Evolutionary conservation across 257 asterid species (phyloP), one percentile per base, ranked within the genome.

Genomic region (Parsonsia alboflavescens): DNA sequence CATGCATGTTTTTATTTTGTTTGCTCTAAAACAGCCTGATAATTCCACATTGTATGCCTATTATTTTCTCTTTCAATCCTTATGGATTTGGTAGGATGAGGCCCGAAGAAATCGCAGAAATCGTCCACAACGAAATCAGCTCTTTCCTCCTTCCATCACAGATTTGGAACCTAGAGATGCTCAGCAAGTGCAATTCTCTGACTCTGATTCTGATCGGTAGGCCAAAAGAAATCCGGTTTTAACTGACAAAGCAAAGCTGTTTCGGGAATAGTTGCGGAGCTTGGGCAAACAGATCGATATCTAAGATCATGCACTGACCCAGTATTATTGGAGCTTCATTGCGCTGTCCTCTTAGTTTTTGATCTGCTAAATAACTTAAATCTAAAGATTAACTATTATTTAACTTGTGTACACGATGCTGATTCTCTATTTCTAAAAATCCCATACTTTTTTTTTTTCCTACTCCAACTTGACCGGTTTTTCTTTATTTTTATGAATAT

Each of bases 121-220:
- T 56, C 83, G 77, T 24, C 78, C 81, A 48, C 80, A 82, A 56
- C 81, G 86, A 65, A 83, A 78, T 4, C 79, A 83, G 71, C 97
- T 90, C 15, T 11, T 87, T 69, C 95, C 97, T 9, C 93, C 97
- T 45, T 89, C 98, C 42, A 76, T 91, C 44, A 86, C 97, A 4
- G 97, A 91, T 72, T 57, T 48, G 61, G 92, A 78, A 62, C 98
- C 98, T 15, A 84, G 72, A 53, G 82, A 86, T 81, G 97, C 95
- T 56, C 48, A 79, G 2, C 91, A 93, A 81, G 67, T 87, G 73
- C 70, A 78, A 21, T 83, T 91, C 75, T 83, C 96, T 0, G 97
- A 85, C 50, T 88, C 97, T 21, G 98, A 93, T 68, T 84, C 94
- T 17, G 90, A 92, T 67, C 82, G 86, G 71, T 56, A 65, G 70